phyloP scores from a whole-genome alignment of 192 early-diverging fungal species.

The Spizellomyces sp. region DNA sequence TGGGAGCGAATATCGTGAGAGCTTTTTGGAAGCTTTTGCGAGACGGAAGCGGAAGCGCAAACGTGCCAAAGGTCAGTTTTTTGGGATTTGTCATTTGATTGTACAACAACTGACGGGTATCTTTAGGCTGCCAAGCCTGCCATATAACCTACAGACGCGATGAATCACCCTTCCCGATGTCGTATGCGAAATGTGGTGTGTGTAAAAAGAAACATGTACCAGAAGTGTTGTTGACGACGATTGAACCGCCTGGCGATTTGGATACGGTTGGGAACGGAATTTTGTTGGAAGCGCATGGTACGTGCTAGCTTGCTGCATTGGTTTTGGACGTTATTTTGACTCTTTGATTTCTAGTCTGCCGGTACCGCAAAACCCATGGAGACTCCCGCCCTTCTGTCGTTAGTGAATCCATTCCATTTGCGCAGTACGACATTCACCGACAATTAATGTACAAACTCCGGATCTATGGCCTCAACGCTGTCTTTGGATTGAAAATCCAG shows the following conservation, averaged over 20 bases:
- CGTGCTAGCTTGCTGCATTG: not conserved
- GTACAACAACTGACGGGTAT: conserved; percentile 36
- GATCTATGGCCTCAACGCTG: conserved; percentile 74
- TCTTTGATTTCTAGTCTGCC: conserved; percentile 40
- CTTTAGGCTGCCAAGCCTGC: conserved; percentile 53
- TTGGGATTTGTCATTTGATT: not conserved
- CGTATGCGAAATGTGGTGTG: conserved; percentile 62
- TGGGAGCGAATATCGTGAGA: conserved; percentile 26
- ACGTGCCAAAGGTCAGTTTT: conserved; percentile 9
- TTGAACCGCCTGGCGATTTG: conserved; percentile 73
- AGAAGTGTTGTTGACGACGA: conserved; percentile 71
- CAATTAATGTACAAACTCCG: conserved; percentile 80
- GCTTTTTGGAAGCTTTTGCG: conserved; percentile 23
- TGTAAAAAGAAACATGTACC: conserved; percentile 78
- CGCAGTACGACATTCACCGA: conserved; percentile 81
- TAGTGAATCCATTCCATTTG: conserved; percentile 78
- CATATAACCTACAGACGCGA: conserved; percentile 70
- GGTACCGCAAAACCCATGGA: conserved; percentile 47
- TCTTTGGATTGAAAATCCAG: conserved; percentile 70
- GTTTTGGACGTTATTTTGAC: not conserved
- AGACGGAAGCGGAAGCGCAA: conserved; percentile 17
- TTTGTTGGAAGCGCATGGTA: conserved; percentile 76
- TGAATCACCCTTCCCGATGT: conserved; percentile 73
- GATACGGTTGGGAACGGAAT: conserved; percentile 66
- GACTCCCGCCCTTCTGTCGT: conserved; percentile 69